Percentiles rank a stretch among this genome's conserved stretches.
These are phyloP conservation scores for Citropsis articulata DNA, from an alignment of 345 rosid species.

Conservation along the genomic window DNA sequence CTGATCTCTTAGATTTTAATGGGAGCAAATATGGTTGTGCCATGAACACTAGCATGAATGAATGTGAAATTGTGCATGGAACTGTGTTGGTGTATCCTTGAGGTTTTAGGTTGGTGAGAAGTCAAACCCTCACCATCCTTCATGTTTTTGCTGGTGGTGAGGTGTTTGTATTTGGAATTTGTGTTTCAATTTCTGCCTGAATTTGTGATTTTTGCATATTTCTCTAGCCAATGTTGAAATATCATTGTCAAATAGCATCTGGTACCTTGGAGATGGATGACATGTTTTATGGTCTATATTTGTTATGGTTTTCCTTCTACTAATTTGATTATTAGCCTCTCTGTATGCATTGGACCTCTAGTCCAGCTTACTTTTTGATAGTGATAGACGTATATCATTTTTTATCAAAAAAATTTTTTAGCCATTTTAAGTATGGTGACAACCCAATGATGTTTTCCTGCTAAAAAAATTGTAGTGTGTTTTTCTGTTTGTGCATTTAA, in stretches of 20 bases:
- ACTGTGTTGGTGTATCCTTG: neutral
- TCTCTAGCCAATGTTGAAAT: neutral
- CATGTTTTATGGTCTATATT: neutral
- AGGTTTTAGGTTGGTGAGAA: neutral
- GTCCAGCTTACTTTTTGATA: neutral
- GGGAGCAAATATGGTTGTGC: neutral
- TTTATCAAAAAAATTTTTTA: neutral
- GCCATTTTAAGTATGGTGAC: neutral
- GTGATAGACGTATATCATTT: neutral
- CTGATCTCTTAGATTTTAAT: neutral
- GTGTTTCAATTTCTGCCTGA: neutral
- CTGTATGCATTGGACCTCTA: neutral
- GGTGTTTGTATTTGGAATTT: neutral
- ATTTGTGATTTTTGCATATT: neutral
- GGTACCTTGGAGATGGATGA: neutral
- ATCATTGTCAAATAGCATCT: neutral
- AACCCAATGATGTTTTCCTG: neutral
- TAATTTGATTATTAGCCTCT: neutral
- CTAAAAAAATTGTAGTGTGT: constrained; percentile 27
- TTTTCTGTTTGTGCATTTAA: constrained; percentile 33
- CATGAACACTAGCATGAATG: neutral
- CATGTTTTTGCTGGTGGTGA: neutral
- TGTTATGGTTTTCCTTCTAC: neutral
- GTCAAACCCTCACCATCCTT: neutral
- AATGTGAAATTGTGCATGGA: neutral